Base-by-base conservation (phyloP, 78 protist species). In the Dictyostelium capitatum region DNA sequence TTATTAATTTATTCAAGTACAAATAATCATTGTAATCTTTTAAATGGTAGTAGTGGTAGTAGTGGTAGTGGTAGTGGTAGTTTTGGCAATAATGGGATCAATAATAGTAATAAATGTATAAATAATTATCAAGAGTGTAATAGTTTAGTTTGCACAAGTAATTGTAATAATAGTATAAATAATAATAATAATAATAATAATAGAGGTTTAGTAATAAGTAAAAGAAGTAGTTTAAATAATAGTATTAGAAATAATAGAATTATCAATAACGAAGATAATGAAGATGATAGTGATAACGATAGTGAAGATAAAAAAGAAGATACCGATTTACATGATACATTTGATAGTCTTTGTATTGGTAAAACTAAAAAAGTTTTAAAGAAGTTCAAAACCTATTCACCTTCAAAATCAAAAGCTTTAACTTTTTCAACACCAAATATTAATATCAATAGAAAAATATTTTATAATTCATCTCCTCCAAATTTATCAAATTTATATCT, bases 121-220 rank as follows among this genome's bases (percentile, higher is more conserved):
- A 46, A 73, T 46, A 73, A 46, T 46, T 73, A 46, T 46, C 56
- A 46, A 73, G 50, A 46, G 43, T 73, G 80, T n/a, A 46, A 73
- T 67, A 67, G 75, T 67, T 67, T 67, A 67, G 48, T 17, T 32
- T 67, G 75, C 7, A 67, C 75, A 19, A 67, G 20, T 67, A 25
- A 30, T 32, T 67, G 48, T 67, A 25, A 67, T 32, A 15, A 14
- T 32, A 32, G 7, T n/a, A 67, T 25, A 12, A 64, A 12, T 14
- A 25, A 59, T 23, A 23, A 19, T 19, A 56, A 19, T 56, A 56
- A 62, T 25, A 32, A 15, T 67, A 32, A 6, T 67, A 67, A 67
- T 32, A 67, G 17, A 15, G 30, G 23, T 67, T 28, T 67, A 32
- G 9, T 67, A 28, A 25, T 67, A 67, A 67, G 75, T 32, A 67